Base-by-base conservation (phyloP, 1,284 basidiomycete genomes). In the Thecaphora thlaspeos region DNA sequence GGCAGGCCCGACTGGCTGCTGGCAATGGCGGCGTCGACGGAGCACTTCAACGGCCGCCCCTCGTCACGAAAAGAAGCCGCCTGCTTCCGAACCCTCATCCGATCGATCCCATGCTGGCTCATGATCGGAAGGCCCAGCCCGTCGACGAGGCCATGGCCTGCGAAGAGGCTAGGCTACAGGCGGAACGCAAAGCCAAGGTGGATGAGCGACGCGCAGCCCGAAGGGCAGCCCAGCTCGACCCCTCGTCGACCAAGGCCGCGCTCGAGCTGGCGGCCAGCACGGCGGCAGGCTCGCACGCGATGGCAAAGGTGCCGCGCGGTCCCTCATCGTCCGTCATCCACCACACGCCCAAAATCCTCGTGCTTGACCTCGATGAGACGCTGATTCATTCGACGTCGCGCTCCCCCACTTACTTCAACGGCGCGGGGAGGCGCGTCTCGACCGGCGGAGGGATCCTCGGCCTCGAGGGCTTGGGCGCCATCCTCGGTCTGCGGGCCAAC, bases 311-410 rank as follows among this genome's bases (percentile, higher is more conserved):
- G 7, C 52, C 61, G 8, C 56, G 70, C 2, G 59, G 41, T 14
- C 58, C 68, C 1, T 51, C 61, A 9, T 50, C 50, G 17, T 51
- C 56, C 9, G 53, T 76, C 40, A 75, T 76, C 42, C 73, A 75
- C 24, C 70, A 76, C 40, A 65, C 73, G 15, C 75, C 73, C 40
- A 77, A 77, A 54, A 70, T 76, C 22, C 68, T 77, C n/a, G 73
- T 77, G 19, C 85, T 98, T 43, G 94, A 98, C 80, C 82, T 98
- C 38, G 94, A 98, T 79, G 94, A 98, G 81, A 98, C 94, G 1
- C 85, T 98, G 51, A 97, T 98, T 56, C 94, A 98, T 77, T 96
- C 93, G 2, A 98, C 92, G 0, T 90, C 90, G 23, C 83, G 90
- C 38, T 89, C 88, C 8, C 64, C 67, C 2, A 43, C 47, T 19